Base-by-base conservation (phyloP, 345 rosid species). In the Pseudoturritis turrita region DNA sequence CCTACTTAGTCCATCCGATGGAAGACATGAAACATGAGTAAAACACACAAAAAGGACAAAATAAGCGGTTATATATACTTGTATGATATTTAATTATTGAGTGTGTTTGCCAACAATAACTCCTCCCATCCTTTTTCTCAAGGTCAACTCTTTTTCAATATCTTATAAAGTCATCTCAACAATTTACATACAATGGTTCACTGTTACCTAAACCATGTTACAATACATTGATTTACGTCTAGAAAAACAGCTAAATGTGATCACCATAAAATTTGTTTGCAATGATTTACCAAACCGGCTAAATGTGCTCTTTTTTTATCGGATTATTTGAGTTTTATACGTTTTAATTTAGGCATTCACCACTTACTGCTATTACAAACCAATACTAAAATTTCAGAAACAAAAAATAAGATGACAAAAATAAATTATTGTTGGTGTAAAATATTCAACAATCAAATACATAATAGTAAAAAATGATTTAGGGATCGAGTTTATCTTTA, bases 141-240 rank as follows among this genome's bases (percentile, higher is more conserved):
- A 12, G 28, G 72, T 54, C 72, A 68, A 68, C 62, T n/a, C 19
- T 17, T 53, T 53, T 53, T n/a, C n/a, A n/a, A 29, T 61, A 29
- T 62, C 25, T 44, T 13, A 7, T 25, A 11, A 25, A 10, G 37
- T 37, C 17, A 53, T 39, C 39, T 39, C 3, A 52, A 39, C 25
- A 13, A 12, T 18, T 57, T 18, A 35, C n/a, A 1, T 19, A 57
- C 2, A 11, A 45, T 44, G 28, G 29, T 45, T 45, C 12, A 12
- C 3, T 29, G 46, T 43, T 14, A 6, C 19, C 18, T n/a, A n/a
- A n/a, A 2, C 4, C 28, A 21, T 63, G 43, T 0, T 10, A 44
- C 1, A 26, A n/a, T n/a, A n/a, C n/a, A n/a, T n/a, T n/a, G n/a
- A n/a, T n/a, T n/a, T n/a, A n/a, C n/a, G n/a, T n/a, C n/a, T n/a